Conservation (phyloP, 2,329 filamentous ascomycete genomes). For the Aspergillus fischeri region DNA sequence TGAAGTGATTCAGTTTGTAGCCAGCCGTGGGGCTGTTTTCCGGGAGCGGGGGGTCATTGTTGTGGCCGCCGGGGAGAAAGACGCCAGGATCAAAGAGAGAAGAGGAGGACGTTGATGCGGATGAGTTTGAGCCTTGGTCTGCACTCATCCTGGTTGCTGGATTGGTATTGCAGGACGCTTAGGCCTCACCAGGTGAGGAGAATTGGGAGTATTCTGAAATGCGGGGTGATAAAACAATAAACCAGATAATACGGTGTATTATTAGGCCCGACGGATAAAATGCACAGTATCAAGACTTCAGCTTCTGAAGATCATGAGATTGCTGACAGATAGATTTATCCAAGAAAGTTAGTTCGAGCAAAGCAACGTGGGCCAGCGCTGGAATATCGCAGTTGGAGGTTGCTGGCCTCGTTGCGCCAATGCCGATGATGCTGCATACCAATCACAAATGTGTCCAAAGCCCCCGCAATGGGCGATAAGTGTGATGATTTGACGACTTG, state of each 20-base stretch:
- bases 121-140: background rate
- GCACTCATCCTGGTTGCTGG: background rate
- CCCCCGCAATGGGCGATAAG: background rate
- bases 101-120: background rate
- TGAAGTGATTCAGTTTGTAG: conserved; percentile 38
- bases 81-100: conserved; percentile 22
- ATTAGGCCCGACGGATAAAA: background rate
- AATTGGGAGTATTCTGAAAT: background rate
- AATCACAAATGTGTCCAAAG: background rate
- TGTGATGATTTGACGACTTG: background rate
- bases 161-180: background rate
- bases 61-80: conserved; percentile 29
- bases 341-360: background rate
- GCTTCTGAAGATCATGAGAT: background rate
- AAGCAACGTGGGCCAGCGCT: background rate
- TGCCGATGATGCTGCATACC: background rate
- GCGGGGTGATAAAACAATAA: background rate
- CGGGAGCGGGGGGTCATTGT: conserved; percentile 26
- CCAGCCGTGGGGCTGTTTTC: conserved; percentile 24
- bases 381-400: background rate
- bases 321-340: background rate
- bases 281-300: background rate
- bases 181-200: background rate
- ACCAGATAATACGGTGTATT: background rate
- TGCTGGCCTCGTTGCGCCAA: background rate